These are phyloP conservation scores for Cruciata laevipes DNA, from an alignment of 257 asterid genomes.

Conservation along the genomic window DNA sequence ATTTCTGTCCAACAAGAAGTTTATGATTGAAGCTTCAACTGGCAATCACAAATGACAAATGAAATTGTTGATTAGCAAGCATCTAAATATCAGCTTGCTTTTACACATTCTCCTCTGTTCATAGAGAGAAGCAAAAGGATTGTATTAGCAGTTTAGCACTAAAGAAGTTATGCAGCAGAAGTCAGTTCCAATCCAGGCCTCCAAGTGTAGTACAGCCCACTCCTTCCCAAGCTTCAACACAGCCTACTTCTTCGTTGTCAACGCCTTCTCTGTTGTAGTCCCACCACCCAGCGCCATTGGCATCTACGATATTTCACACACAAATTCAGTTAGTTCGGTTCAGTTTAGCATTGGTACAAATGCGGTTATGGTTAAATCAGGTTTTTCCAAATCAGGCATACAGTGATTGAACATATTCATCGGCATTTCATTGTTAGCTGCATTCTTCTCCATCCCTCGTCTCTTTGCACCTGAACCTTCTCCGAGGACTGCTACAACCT, in stretches of 20 bases:
- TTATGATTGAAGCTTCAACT: too few relatives aligned
- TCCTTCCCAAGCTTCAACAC: constrained; percentile 73
- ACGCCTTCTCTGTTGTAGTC: constrained; percentile 77
- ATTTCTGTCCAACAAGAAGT: too few relatives aligned
- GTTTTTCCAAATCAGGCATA: constrained; percentile 20
- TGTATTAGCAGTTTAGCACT: neutral
- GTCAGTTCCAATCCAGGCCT: constrained; percentile 65
- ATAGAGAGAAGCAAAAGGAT: neutral
- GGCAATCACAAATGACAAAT: too few relatives aligned
- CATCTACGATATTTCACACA: constrained; percentile 37
- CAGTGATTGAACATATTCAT: constrained; percentile 61
- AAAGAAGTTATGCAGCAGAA: neutral
- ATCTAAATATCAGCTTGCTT: neutral
- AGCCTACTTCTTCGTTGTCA: constrained; percentile 80
- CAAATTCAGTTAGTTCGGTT: neutral
- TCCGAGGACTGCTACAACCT: constrained; percentile 65
- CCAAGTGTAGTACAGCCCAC: constrained; percentile 70
- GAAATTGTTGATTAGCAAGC: neutral
- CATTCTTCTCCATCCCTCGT: constrained; percentile 26
- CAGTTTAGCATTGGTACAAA: too few relatives aligned
- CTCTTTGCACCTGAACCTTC: constrained; percentile 40
- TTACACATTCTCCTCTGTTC: neutral
- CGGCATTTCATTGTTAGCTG: constrained; percentile 25
- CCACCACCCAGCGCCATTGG: constrained; percentile 92
- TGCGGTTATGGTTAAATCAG: neutral